These are phyloP conservation scores for Fomitopsis pulvina DNA, from an alignment of 768 basidiomycete genomes.

Conservation along the genomic window DNA sequence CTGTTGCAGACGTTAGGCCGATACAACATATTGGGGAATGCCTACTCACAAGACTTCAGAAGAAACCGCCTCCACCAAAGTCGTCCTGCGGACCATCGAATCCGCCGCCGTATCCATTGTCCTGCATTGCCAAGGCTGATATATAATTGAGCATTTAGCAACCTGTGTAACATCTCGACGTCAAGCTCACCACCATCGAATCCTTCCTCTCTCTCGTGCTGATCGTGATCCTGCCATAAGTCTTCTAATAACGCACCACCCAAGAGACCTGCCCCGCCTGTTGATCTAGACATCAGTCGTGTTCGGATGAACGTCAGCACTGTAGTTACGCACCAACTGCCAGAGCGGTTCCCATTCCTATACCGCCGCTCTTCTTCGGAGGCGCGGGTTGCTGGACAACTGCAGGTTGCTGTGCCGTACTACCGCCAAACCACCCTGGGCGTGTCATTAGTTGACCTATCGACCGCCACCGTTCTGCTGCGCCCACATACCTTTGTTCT, in stretches of 20 bases:
- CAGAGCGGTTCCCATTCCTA: conserved; percentile 42
- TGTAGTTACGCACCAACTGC: conserved; percentile 33
- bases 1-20: background rate
- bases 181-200: conserved; percentile 34
- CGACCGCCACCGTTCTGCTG: conserved; percentile 4
- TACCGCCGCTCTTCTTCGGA: conserved; percentile 42
- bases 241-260: conserved; percentile 52
- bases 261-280: conserved; percentile 60
- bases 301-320: background rate
- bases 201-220: conserved; percentile 23
- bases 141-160: background rate
- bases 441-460: no score
- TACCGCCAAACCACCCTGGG: conserved; percentile 28
- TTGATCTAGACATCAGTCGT: background rate
- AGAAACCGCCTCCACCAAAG: background rate
- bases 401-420: conserved; percentile 19
- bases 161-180: background rate
- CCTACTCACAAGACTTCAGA: background rate
- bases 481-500: background rate
- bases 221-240: conserved; percentile 39
- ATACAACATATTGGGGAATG: background rate
- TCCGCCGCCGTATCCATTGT: background rate
- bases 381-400: conserved; percentile 28
- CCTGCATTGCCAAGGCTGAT: background rate
- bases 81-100: background rate